Evolutionary conservation across 139 green algal species (phyloP), one percentile per base, ranked within the genome.

Genomic region (Nannochloris sp.): DNA sequence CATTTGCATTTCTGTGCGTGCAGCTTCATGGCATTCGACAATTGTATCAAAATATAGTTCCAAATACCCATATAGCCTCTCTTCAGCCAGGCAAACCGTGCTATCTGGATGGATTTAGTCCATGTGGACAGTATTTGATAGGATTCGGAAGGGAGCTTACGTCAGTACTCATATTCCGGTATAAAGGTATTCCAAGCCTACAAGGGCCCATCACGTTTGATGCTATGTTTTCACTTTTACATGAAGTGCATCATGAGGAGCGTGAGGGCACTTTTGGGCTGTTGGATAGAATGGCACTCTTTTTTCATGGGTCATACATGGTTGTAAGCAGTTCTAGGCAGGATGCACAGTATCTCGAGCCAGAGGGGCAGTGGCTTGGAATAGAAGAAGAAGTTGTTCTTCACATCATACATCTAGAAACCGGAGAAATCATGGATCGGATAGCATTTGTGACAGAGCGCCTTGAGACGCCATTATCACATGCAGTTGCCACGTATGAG

Each of bases 21-120:
- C 63, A 76, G 69, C 45, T 45, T 13, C 17, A 48, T 9, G 44
- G 69, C 8, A 57, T 49, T 66, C 50, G 69, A 5, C 49, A 66
- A 3, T 40, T 76, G 13, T 70, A 56, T n/a, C 61, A 76, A 33
- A 76, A 44, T n/a, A 26, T 76, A 3, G 69, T 66, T 25, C 69
- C 69, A 8, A 61, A 67, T 56, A 61, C 53, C 4, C 14, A 25
- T 2, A 45, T 76, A n/a, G 29, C 40, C 1, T 43, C 53, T 4
- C 11, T 71, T 16, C 58, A 51, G 31, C 63, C 69, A 44, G 48
- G 53, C 2, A 56, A 31, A 10, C 56, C 62, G 20, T 43, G 48
- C 3, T 68, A 49, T 29, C 14, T 53, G 6, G 17, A 53, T 28
- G 46, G 17, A 53, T 53, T 53, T 14, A 69, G 61, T 4, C 70